Evolutionary conservation across 202 grass and related monocot genomes (phyloP).

Genomic region (Schoenoplectus tabernaemontani): DNA sequence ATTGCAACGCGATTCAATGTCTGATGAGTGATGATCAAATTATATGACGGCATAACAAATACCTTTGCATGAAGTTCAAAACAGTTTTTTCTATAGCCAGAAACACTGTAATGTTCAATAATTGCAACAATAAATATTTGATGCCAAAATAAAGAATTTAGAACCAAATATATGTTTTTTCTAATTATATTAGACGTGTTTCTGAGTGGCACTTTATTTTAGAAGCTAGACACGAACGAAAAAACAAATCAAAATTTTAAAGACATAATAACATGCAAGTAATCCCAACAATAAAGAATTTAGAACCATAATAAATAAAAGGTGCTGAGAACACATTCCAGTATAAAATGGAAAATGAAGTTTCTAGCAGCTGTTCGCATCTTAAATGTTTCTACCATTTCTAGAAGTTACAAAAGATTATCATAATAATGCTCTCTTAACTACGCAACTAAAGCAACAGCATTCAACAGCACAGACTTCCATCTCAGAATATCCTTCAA

Average conservation of each 20-base stretch:
- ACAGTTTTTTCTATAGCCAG: too few species aligned
- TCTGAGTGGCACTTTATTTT: not conserved
- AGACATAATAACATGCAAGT: too few species aligned
- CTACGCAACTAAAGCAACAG: not conserved
- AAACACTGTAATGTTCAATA: too few species aligned
- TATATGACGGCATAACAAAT: too few species aligned
- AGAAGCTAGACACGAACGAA: not conserved
- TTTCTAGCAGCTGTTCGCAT: slow-evolving; percentile 5
- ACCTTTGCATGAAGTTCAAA: too few species aligned
- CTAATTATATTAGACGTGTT: not conserved
- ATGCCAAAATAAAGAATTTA: too few species aligned
- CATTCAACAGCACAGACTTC: not conserved
- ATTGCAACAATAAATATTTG: too few species aligned
- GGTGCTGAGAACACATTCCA: not conserved
- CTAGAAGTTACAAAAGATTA: not conserved
- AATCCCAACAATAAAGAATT: not conserved
- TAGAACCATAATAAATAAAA: not conserved
- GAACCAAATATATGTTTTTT: too few species aligned
- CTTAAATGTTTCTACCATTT: not conserved
- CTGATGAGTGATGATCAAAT: too few species aligned
- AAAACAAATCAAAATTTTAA: too few species aligned
- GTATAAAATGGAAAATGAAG: not conserved
- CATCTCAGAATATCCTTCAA: slow-evolving; percentile 3
- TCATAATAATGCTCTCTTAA: slow-evolving; percentile 2
- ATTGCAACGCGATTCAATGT: too few species aligned